Conservation (phyloP, 345 rosid species). For the Arabidopsis arenosa region DNA sequence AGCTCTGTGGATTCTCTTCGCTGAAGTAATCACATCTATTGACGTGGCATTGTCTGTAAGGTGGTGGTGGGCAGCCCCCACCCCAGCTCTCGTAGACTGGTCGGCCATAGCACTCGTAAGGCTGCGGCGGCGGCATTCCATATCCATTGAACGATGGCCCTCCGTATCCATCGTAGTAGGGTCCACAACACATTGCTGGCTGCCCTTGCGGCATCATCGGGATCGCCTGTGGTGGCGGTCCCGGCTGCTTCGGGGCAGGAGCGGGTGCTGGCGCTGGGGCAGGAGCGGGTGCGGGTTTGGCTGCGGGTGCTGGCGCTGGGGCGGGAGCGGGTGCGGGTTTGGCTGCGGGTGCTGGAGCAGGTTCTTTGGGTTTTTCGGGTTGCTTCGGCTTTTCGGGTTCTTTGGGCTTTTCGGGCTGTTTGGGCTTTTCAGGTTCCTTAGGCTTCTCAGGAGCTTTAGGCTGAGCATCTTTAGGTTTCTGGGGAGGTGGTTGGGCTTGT, state of each 20-base stretch:
- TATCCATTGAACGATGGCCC: conserved; percentile 47
- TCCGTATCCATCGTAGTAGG: conserved; percentile 36
- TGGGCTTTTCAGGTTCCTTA: conserved; percentile 22
- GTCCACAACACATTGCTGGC: conserved; percentile 42
- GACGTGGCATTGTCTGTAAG: conserved; percentile 28
- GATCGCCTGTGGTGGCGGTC: conserved; percentile 37
- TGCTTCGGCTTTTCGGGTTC: neutral
- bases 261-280: conserved; percentile 25
- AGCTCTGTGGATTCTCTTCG: conserved; percentile 60
- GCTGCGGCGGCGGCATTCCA: conserved; percentile 42
- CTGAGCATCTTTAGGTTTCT: conserved; percentile 34
- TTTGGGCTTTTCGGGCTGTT: conserved; percentile 23
- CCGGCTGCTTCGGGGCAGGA: conserved; percentile 38
- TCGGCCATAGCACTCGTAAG: conserved; percentile 50
- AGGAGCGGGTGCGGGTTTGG: neutral
- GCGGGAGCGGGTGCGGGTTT: neutral
- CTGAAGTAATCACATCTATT: conserved; percentile 51
- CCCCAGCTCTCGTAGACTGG: conserved; percentile 70
- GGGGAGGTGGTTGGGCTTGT: conserved; percentile 1
- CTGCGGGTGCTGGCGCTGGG: neutral
- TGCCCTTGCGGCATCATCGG: conserved; percentile 38
- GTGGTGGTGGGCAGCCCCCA: conserved; percentile 48
- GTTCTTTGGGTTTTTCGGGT: conserved; percentile 23
- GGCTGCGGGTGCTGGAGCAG: neutral
- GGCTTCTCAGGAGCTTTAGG: conserved; percentile 36